Base-by-base conservation (phyloP, 768 basidiomycete genomes). In the Leccinum imitatum region DNA sequence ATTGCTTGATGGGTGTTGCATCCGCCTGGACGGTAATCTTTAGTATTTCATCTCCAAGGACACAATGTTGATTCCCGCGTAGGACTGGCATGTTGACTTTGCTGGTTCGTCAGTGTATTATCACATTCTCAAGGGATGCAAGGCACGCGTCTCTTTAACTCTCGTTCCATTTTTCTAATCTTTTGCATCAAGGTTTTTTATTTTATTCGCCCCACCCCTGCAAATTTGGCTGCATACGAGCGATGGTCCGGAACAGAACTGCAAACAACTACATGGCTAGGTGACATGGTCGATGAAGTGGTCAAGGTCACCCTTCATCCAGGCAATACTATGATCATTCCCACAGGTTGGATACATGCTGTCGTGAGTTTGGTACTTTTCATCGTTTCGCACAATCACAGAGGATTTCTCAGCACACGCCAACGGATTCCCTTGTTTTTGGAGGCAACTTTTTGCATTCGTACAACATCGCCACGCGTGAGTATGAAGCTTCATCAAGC, bases 51-150 rank as follows among this genome's bases (percentile, higher is more conserved):
- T 56, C 31, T 55, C 13, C 13, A 13, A 4, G 2, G 5, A 4
- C 17, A 48, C 57, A 2, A 48, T 53, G 13, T 50, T 58, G 37
- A 58, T 60, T 47, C 53, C 17, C 41, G 6, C 31, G 52, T 68
- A 95, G 94, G 96, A 98, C 70, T 98, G 95, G 97, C 96, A 99
- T 69, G 80, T 98, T 60, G 97, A 99, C 76, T 98, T 99, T 71
- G 96, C 96, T 21, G 97, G 95, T 1, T 95, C 92, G 2, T 96
- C 91, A 1, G 96, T 95, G n/a, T 98, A 96, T 73, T 98, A 98
- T 69, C 95, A 98, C 66, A 87, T 99, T 60, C 80, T 97, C 19
- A 82, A 79, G 47, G 95, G 95, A 27, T 81, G 86, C 58, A 97
- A 94, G 84, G 95, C 87, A 64, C 51, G 77, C 27, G 44, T 14